Percentiles rank a stretch among this genome's conserved stretches.
phyloP scores from a whole-genome alignment of 768 basidiomycete genomes.

The Fibroporia radiculosa region DNA sequence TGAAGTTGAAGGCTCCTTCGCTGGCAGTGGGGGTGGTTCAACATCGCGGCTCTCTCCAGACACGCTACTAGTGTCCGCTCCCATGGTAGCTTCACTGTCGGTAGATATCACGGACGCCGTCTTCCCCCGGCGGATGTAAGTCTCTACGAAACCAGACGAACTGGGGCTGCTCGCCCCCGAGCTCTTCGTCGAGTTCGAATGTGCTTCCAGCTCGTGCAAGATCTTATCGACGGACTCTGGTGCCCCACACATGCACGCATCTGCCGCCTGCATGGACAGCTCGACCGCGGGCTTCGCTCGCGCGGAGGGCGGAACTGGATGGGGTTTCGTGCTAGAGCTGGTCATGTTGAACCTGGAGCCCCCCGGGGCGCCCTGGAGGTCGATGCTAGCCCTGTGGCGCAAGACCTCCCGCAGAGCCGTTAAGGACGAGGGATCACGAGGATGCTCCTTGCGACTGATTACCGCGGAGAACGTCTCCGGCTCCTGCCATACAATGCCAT shows the following conservation, averaged over 20 bases:
- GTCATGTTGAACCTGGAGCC: slow-evolving; percentile 17
- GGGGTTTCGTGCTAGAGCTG: slow-evolving; percentile 12
- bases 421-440: slow-evolving; percentile 46
- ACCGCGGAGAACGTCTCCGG: slow-evolving; percentile 53
- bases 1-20: slow-evolving; percentile 10
- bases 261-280: slow-evolving; percentile 41
- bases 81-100: slow-evolving; percentile 33
- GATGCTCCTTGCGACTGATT: slow-evolving; percentile 56
- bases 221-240: slow-evolving; percentile 37
- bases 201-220: slow-evolving; percentile 34
- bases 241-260: slow-evolving; percentile 36
- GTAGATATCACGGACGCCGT: slow-evolving; percentile 33
- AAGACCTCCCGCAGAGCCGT: slow-evolving; percentile 56
- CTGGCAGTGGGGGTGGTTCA: slow-evolving; percentile 15
- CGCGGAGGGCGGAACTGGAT: slow-evolving; percentile 31
- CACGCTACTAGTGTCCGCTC: slow-evolving; percentile 11
- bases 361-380: slow-evolving; percentile 19
- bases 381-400: slow-evolving; percentile 40
- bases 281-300: slow-evolving; percentile 55
- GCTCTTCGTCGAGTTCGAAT: slow-evolving; percentile 10
- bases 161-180: slow-evolving; percentile 10
- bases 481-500: slow-evolving; percentile 50
- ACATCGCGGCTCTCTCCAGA: background rate
- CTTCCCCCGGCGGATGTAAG: slow-evolving; percentile 30
- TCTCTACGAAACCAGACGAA: slow-evolving; percentile 26